Percentiles rank a stretch among this genome's conserved stretches.
phyloP scores from a whole-genome alignment of 352 stramenopile genomes.

The Phytophthora pluvialis region DNA sequence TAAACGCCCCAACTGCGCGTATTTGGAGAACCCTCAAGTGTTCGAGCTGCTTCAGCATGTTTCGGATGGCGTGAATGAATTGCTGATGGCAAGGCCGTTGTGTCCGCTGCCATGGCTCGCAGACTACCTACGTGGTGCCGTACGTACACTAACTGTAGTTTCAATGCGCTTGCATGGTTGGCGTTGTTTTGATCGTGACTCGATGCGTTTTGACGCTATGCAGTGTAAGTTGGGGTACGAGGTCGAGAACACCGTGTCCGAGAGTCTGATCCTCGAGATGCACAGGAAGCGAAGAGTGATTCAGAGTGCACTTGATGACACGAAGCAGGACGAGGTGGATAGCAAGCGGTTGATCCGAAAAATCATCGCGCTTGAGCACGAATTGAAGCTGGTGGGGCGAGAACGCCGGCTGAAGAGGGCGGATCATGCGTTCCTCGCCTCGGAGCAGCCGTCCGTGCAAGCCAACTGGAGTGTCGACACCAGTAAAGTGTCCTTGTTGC shows the following conservation, averaged over 20 bases:
- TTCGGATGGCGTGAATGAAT: slow-evolving; percentile 47
- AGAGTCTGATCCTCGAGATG: slow-evolving; percentile 65
- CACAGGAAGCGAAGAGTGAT: slow-evolving; percentile 76
- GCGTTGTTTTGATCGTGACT: neutral
- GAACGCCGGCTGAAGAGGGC: slow-evolving; percentile 41
- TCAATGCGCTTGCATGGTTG: neutral
- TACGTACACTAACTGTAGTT: slow-evolving; percentile 15
- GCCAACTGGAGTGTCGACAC: slow-evolving; percentile 61
- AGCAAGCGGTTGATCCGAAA: slow-evolving; percentile 56
- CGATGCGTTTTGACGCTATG: neutral
- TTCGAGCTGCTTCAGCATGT: slow-evolving; percentile 59
- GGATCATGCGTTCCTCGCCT: slow-evolving; percentile 52
- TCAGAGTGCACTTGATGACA: slow-evolving; percentile 57
- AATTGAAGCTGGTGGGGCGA: slow-evolving; percentile 43
- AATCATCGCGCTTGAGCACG: slow-evolving; percentile 44
- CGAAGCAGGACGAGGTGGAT: slow-evolving; percentile 52
- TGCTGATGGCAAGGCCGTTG: slow-evolving; percentile 59
- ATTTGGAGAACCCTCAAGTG: slow-evolving; percentile 40
- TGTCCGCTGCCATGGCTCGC: slow-evolving; percentile 57
- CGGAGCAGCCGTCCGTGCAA: slow-evolving; percentile 39
- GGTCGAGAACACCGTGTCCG: slow-evolving; percentile 46
- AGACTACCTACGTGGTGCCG: slow-evolving; percentile 63
- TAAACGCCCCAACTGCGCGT: slow-evolving; percentile 47
- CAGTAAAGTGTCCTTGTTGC: slow-evolving; percentile 33
- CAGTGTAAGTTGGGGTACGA: slow-evolving; percentile 71